Evolutionary conservation across 75 land plant genomes (phyloP), one percentile per base, ranked within the genome.

Genomic region (Sequoia sempervirens): DNA sequence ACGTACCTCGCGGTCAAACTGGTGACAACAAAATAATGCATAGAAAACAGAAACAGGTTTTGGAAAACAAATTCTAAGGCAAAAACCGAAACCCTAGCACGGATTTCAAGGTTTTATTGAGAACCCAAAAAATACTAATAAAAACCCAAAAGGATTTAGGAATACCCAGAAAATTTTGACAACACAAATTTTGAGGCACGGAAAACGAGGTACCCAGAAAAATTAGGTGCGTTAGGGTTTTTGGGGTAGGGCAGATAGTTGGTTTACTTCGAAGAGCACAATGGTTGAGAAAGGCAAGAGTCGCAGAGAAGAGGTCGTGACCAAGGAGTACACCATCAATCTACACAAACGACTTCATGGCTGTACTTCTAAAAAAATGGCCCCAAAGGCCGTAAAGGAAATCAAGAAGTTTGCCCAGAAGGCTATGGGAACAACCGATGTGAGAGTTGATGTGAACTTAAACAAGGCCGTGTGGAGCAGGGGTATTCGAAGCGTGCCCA

Each of bases 291-390:
- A 88, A 81, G 83, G 86, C 47, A 84, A 84, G 46, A 90, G 81
- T 54, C 84, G 87, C 83, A 90, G 82, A 85, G 87, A 90, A 68
- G 90, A 90, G 90, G 90, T 90, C 66, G 91, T 88, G 73, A 81
- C 90, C 45, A 83, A 87, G 80, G 91, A 90, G 88, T 90, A 90
- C 87, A 88, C 91, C 80, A 86, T 88, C 61, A 88, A 90, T 58
- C 86, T 90, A 46, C 91, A 90, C 90, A 90, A 86, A 79, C 82
- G 91, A 1, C 78, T 90, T 37, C 91, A 90, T 88, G 90, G 91
- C 83, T 90, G 94, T 88, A 92, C 95, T 1, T 94, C 92, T 89
- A 94, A 92, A 91, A 92, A 91, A 89, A 93, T 86, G 91, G 94
- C 94, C 32, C 94, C 93, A 36, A 89, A 89, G 45, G 94, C 92